Conservation (phyloP, 306 rosid species). For the Malus sylvestris region DNA sequence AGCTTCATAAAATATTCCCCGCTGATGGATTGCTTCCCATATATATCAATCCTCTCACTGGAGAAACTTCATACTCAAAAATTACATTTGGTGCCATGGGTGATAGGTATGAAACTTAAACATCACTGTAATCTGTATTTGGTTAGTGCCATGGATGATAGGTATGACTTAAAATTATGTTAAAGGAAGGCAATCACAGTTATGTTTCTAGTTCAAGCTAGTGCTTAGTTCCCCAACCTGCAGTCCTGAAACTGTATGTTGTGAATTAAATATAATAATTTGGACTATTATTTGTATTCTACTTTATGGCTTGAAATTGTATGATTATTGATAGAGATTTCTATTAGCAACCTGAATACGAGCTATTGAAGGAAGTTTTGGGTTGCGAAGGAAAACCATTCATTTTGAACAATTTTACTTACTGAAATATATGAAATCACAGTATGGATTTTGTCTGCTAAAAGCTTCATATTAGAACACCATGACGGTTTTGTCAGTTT, state of each 20-base stretch:
- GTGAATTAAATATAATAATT: not conserved
- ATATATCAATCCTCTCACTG: constrained; percentile 56
- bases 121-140: not conserved
- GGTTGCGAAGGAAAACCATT: not conserved
- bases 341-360: not conserved
- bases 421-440: not conserved
- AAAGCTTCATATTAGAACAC: not conserved
- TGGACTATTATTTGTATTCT: not conserved
- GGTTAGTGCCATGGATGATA: not conserved
- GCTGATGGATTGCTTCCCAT: constrained; percentile 76
- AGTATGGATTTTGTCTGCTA: not conserved
- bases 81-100: constrained; percentile 81
- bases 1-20: constrained; percentile 52
- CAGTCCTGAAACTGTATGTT: not conserved
- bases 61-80: constrained; percentile 41
- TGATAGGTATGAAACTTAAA: constrained; percentile 43
- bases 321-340: not conserved
- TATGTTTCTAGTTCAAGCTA: not conserved
- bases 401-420: not conserved
- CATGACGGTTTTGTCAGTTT: not conserved
- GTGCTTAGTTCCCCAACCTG: not conserved
- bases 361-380: not conserved
- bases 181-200: not conserved
- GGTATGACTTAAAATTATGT: not conserved
- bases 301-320: not conserved